Base-by-base conservation (phyloP, 129 eudicot genomes). In the Tagetes erecta region DNA sequence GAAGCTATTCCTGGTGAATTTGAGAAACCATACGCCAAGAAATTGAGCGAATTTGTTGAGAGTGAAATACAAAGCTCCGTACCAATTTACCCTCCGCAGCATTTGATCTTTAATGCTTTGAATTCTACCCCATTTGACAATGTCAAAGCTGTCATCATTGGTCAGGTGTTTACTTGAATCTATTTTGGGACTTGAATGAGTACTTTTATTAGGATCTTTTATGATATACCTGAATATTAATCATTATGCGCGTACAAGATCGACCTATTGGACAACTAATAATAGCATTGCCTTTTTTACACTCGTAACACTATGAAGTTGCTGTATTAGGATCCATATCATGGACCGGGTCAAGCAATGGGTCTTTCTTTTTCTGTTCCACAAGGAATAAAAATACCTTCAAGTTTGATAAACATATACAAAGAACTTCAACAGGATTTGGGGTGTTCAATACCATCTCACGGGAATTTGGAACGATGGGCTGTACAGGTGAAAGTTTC, bases 341-440 rank as follows among this genome's bases (percentile, higher is more conserved):
- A 94, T 74, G 98, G 97, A 71, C 98, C 97, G 10, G 97, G 98
- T 74, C 98, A 94, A 73, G 98, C 98, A 67, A 94, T 94, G 98
- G 98, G 98, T 31, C 97, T 94, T 77, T 86, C 98, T 44, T 94
- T 94, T 70, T 94, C 98, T 37, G 98, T 94, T 41, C 98, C 98
- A 1, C 77, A 88, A 70, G 89, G 93, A 55, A 78, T 94, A 20
- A 94, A 80, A 78, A 78, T 88, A 56, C 98, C 98, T 60, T 94
- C 98, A 50, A 94, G 98, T 82, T 84, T 94, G 77, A 72, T 72
- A 65, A 94, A 94, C 86, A 94, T 94, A 57, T 94, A 86, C 67
- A 94, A 90, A 86, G 98, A 94, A 74, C 97, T 94, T 76, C 64
- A 90, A 31, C 86, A 94, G 73, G 98, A 94, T 52, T 63, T 94